Base-by-base conservation (phyloP, 805 yeast genomes). In the Cyberlindnera petersonii region DNA sequence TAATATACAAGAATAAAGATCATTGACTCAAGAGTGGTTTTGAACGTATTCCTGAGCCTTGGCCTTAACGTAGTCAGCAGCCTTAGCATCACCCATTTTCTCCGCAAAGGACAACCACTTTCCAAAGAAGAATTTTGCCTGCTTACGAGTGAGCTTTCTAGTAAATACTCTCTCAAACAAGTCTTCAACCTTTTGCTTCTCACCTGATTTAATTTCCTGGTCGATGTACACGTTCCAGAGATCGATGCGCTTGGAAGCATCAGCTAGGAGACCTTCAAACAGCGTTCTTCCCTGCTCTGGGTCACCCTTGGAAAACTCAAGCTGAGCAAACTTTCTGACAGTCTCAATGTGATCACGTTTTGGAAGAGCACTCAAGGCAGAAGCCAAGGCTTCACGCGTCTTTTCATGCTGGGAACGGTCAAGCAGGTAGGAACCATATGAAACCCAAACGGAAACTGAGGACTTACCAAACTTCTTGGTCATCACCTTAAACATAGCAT, bases 221-320 rank as follows among this genome's bases (percentile, higher is more conserved):
- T 91, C 98, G 48, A 91, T 75, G 63, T 88, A 91, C 28, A 91
- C 95, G 56, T 85, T 89, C 98, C 98, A 91, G 46, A 91, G 63
- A 62, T 91, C 98, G 46, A 86, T 76, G 65, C 95, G 78, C 71
- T 87, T 87, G 38, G 96, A 93, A 33, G 85, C 91, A 58, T 89
- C 93, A 18, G 91, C 76, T 38, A 91, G 63, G 48, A 91, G 74
- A 43, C 97, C 98, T 67, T 91, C 98, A 56, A 91, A 86, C 50
- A 91, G 71, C 2, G 97, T 86, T 59, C 98, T 81, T 39, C 95
- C 98, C 61, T 89, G 91, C 63, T 91, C 98, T 8, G 87, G 68
- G 48, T 88, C 96, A 50, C 98, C 98, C 62, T 82, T 81, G 39
- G 70, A 52, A 61, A 82, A 91, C 63, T 91, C 98, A 40, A 89